These are phyloP conservation scores for Cytospora paraplurivora DNA, from an alignment of 2,329 filamentous ascomycete species.

Conservation along the genomic window DNA sequence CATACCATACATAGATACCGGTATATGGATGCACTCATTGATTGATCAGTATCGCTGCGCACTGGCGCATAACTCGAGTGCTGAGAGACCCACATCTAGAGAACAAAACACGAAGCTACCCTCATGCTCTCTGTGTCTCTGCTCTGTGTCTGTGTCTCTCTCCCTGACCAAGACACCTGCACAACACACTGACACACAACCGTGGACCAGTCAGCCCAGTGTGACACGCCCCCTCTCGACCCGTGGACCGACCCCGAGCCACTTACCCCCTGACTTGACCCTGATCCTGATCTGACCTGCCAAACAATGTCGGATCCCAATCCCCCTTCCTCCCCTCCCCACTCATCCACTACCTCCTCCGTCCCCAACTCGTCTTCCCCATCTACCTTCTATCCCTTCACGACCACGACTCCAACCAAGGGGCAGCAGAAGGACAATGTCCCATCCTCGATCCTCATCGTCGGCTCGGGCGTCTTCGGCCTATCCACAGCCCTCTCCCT, in stretches of 20 bases:
- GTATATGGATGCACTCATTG: neutral
- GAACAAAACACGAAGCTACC: neutral
- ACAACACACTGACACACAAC: too few species aligned
- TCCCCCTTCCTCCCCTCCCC: slow-evolving; percentile 16
- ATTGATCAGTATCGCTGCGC: slow-evolving; percentile 7
- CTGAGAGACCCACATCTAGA: too few species aligned
- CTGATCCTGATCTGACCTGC: slow-evolving; percentile 8
- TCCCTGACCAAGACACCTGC: neutral
- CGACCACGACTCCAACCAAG: slow-evolving; percentile 24
- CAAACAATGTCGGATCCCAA: slow-evolving; percentile 23
- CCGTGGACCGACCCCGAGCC: slow-evolving; percentile 15
- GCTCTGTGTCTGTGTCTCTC: too few species aligned
- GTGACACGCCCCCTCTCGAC: neutral
- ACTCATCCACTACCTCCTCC: slow-evolving; percentile 11
- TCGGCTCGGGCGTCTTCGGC: slow-evolving; percentile 69
- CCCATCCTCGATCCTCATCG: slow-evolving; percentile 61
- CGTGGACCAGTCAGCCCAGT: too few species aligned
- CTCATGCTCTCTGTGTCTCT: neutral
- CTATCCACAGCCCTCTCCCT: slow-evolving; percentile 68
- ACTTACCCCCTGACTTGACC: slow-evolving; percentile 10
- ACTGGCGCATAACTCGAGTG: too few species aligned
- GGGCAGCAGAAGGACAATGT: slow-evolving; percentile 5
- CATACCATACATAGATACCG: too few species aligned
- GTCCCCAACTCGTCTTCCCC: slow-evolving; percentile 12
- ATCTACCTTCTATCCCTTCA: slow-evolving; percentile 24